Base-by-base conservation (phyloP, 768 basidiomycete species). In the Pholiota molesta region DNA sequence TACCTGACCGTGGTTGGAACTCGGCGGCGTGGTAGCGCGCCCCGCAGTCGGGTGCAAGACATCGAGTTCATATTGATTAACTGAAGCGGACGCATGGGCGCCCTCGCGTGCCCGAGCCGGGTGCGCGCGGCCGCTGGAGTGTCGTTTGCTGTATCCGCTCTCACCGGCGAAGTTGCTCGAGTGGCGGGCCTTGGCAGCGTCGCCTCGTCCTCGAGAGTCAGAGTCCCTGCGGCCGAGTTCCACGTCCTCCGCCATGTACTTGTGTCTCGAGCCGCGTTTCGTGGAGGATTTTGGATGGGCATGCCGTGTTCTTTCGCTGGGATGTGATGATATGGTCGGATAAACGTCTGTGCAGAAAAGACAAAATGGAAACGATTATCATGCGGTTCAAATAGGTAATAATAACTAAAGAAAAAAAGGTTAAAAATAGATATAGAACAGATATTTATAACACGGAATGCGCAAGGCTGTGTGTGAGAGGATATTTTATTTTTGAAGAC, bases 381-480 rank as follows among this genome's bases (percentile, higher is more conserved):
- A 51, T 33, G 47, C 57, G 57, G 28, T 37, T 44, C 26, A 35
- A 28, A 58, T 23, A 13, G 6, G 16, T 39, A 40, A 55, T 37
- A 49, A 49, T 49, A 49, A 49, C 47, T 9, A 55, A 23, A 23
- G 29, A 37, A 31, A 16, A 31, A 58, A 21, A 51, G 16, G 47
- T 10, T 49, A 33, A 26, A 49, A 49, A 49, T 49, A 49, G 47
- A 49, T 28, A 58, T 45, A 58, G 47, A 19, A 14, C 2, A 19
- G 45, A 47, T 28, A 58, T 37, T 51, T 49, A 58, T 58, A 58
- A 37, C 21, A 26, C 47, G 1, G 11, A 23, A 49, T 21, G 47
- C 23, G 47, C 19, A 49, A 49, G 47, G 47, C 47, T 49, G 47
- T 49, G 47, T 14, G 23, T 49, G 47, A 29, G 33, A 13, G 57